Evolutionary conservation across 257 asterid genomes (phyloP).

Genomic region (Salvia splendens): DNA sequence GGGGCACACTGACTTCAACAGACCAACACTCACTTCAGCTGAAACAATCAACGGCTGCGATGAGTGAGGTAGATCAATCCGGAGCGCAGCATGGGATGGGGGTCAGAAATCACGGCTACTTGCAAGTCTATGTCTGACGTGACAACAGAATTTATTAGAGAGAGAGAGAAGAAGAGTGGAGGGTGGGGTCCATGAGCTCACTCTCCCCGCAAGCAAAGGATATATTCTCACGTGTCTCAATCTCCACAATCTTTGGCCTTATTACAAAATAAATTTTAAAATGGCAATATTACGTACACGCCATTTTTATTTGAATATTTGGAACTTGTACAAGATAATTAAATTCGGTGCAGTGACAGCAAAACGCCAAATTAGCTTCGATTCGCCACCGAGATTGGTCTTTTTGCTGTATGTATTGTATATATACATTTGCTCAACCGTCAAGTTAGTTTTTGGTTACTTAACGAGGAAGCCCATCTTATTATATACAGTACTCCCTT

Average conservation of each 20-base stretch:
- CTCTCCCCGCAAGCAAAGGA: constrained; percentile 73
- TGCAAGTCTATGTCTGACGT: constrained; percentile 52
- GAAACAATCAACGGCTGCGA: constrained; percentile 32
- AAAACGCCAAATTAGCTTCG: too few species aligned
- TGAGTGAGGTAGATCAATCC: background rate
- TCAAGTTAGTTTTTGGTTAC: too few species aligned
- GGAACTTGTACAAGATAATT: background rate
- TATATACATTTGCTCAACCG: too few species aligned
- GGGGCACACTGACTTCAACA: too few species aligned
- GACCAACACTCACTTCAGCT: too few species aligned
- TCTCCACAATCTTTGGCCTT: constrained; percentile 34
- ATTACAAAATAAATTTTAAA: background rate
- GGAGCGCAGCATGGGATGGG: background rate
- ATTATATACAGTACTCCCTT: too few species aligned
- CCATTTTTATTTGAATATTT: too few species aligned
- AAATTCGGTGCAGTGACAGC: too few species aligned
- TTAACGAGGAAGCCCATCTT: too few species aligned
- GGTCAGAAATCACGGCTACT: constrained; percentile 60
- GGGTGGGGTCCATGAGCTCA: background rate
- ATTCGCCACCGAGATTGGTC: too few species aligned
- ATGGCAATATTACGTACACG: too few species aligned
- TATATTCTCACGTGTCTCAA: constrained; percentile 58
- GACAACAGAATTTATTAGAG: constrained; percentile 63
- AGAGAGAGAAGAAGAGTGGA: constrained; percentile 33
- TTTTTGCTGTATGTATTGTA: too few species aligned